A percentile compares a stretch with the other conserved stretches of the same genome.
These are phyloP conservation scores for Plicaturopsis crispa DNA, from an alignment of 768 basidiomycete genomes.

Conservation along the genomic window DNA sequence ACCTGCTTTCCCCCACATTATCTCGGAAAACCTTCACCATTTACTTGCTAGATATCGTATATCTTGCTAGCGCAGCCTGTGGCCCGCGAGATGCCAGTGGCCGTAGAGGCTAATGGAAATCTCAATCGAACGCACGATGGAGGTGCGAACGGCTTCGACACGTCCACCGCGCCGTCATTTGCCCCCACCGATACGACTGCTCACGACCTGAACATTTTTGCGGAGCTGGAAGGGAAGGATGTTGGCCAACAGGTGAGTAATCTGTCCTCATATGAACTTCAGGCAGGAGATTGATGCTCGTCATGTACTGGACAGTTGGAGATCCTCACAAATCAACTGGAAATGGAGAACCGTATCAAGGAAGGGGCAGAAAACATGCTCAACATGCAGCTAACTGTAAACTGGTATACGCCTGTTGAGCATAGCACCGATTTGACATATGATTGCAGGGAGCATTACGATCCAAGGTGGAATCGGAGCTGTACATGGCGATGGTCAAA, in stretches of 20 bases:
- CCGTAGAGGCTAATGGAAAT: no score
- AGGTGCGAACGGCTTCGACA: no score
- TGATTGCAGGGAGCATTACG: slow-evolving; percentile 52
- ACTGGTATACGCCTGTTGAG: slow-evolving; percentile 14
- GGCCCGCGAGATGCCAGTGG: no score
- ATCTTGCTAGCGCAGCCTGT: no score
- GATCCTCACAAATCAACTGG: slow-evolving; percentile 56
- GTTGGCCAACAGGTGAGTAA: slow-evolving; percentile 35
- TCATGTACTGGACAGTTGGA: slow-evolving; percentile 47
- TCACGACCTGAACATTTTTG: slow-evolving; percentile 24
- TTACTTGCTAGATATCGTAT: no score
- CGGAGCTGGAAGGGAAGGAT: slow-evolving; percentile 39
- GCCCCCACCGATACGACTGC: no score
- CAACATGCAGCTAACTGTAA: slow-evolving; percentile 52
- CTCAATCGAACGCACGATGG: no score
- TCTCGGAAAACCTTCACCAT: no score
- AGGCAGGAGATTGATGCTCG: no score
- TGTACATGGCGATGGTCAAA: slow-evolving; percentile 66
- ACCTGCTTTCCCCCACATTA: no score
- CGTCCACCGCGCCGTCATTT: no score
- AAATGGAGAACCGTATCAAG: slow-evolving; percentile 74
- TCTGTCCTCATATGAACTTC: slow-evolving; percentile 4
- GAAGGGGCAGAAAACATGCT: slow-evolving; percentile 91
- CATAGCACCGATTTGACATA: slow-evolving; percentile 9
- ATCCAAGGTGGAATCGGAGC: slow-evolving; percentile 65